phyloP scores from a whole-genome alignment of 1,139 yeast species.

The Yamadazyma diddensiae region DNA sequence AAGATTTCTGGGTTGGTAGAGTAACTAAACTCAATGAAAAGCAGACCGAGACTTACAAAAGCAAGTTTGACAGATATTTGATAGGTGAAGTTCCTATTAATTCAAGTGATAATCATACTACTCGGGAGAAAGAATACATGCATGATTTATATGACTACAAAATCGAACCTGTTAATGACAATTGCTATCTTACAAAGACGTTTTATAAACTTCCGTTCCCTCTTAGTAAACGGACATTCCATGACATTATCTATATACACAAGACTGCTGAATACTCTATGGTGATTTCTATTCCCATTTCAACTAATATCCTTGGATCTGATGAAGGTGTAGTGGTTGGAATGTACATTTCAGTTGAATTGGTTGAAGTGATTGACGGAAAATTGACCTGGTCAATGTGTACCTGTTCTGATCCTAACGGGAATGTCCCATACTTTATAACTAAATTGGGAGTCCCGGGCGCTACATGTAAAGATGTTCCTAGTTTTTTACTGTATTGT shows the following conservation, averaged over 20 bases:
- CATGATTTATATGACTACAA: conserved; percentile 27
- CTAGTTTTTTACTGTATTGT: conserved; percentile 54
- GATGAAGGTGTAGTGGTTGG: conserved; percentile 34
- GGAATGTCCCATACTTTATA: conserved; percentile 61
- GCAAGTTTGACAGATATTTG: conserved; percentile 13
- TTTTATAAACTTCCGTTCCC: conserved; percentile 52
- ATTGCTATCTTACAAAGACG: conserved; percentile 24
- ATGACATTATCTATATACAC: conserved; percentile 51
- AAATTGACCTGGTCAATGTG: conserved; percentile 63
- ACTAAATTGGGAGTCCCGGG: conserved; percentile 54
- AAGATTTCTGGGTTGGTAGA: conserved; percentile 15
- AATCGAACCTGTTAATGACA: conserved; percentile 15
- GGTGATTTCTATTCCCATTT: conserved; percentile 13
- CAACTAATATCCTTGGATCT: conserved; percentile 9
- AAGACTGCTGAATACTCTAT: conserved; percentile 7
- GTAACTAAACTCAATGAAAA: conserved; percentile 6
- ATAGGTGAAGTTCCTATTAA: conserved; percentile 16
- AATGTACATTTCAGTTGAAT: conserved; percentile 59
- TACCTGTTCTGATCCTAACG: conserved; percentile 64
- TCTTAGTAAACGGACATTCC: conserved; percentile 50
- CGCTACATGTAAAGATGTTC: conserved; percentile 67
- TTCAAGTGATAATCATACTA: conserved; percentile 26
- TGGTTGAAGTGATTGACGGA: conserved; percentile 36
- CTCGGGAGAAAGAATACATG: conserved; percentile 33
- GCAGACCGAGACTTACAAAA: conserved; percentile 6